Percentiles rank a stretch among this genome's conserved stretches.
Evolutionary conservation across 495 filamentous ascomycete species (phyloP).

Genomic region (Podospora pseudocomata): DNA sequence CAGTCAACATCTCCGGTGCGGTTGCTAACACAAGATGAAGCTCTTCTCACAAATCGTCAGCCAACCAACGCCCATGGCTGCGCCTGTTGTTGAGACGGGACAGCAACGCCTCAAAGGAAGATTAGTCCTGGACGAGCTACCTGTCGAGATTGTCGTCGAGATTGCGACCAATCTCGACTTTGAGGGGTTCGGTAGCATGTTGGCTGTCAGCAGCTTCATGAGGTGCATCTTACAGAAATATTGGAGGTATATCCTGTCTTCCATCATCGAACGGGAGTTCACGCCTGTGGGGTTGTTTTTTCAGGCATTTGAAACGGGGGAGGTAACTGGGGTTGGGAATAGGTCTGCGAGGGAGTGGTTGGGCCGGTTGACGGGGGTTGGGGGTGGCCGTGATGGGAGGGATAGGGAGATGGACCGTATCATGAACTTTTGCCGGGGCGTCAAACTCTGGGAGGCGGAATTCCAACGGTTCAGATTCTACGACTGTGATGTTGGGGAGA

Average conservation of each 20-base stretch:
- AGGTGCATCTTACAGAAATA: conserved; percentile 22
- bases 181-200: conserved; percentile 24
- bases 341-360: conserved; percentile 3
- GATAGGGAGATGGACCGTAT: conserved; percentile 27
- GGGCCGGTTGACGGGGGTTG: background rate
- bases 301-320: conserved; percentile 46
- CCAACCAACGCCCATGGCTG: too few relatives aligned
- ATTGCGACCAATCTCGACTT: conserved; percentile 34
- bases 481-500: conserved; percentile 48
- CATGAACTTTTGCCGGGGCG: conserved; percentile 53
- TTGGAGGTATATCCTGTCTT: conserved; percentile 25
- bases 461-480: conserved; percentile 71
- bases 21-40: background rate
- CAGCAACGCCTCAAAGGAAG: background rate
- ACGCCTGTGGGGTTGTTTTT: conserved; percentile 58
- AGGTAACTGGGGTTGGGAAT: too few relatives aligned
- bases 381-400: background rate
- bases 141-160: conserved; percentile 33
- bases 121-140: conserved; percentile 10
- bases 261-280: conserved; percentile 48
- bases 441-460: conserved; percentile 61
- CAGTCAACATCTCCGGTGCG: background rate
- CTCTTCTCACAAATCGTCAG: background rate
- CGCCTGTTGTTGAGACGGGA: background rate
- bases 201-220: conserved; percentile 22